Percentiles rank a stretch among this genome's conserved stretches.
Conservation (phyloP, 2,329 filamentous ascomycete genomes). For the Alternaria hordeiaustralica region DNA sequence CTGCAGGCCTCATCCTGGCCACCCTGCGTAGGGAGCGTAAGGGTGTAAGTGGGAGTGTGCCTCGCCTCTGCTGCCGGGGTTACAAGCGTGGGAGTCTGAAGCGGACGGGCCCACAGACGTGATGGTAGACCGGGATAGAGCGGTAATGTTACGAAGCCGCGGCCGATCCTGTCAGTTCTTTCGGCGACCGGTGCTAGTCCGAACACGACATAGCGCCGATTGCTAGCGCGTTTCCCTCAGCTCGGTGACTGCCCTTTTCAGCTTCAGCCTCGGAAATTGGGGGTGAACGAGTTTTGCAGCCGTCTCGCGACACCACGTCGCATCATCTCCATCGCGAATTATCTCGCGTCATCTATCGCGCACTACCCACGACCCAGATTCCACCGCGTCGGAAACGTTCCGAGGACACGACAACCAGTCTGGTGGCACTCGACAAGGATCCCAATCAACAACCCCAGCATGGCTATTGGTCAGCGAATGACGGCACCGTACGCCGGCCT, state of each 20-base stretch:
- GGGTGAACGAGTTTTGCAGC: constrained; percentile 5
- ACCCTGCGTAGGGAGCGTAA: constrained; percentile 25
- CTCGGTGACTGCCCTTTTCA: constrained; percentile 12
- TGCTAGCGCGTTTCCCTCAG: background rate
- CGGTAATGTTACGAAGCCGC: constrained; percentile 6
- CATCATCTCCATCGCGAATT: constrained; percentile 9
- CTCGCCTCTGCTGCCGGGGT: constrained; percentile 14
- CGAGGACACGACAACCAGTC: background rate
- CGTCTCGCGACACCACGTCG: constrained; percentile 11
- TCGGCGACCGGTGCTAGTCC: background rate
- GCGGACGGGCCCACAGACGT: constrained; percentile 23
- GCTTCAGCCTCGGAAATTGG: constrained; percentile 21
- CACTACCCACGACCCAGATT: background rate
- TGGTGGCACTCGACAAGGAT: constrained; percentile 1
- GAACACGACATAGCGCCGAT: background rate
- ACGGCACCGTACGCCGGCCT: constrained; percentile 32
- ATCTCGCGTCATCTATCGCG: background rate
- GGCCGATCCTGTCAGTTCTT: background rate
- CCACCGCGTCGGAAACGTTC: constrained; percentile 1
- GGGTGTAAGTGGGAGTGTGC: constrained; percentile 21
- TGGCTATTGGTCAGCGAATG: constrained; percentile 35
- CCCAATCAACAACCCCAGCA: constrained; percentile 17
- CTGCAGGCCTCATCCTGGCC: constrained; percentile 24
- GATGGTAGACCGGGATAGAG: constrained; percentile 9
- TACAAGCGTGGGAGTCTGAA: constrained; percentile 27